Base-by-base conservation (phyloP, 108 stramenopile genomes). In the Schizochytrium sp. region DNA sequence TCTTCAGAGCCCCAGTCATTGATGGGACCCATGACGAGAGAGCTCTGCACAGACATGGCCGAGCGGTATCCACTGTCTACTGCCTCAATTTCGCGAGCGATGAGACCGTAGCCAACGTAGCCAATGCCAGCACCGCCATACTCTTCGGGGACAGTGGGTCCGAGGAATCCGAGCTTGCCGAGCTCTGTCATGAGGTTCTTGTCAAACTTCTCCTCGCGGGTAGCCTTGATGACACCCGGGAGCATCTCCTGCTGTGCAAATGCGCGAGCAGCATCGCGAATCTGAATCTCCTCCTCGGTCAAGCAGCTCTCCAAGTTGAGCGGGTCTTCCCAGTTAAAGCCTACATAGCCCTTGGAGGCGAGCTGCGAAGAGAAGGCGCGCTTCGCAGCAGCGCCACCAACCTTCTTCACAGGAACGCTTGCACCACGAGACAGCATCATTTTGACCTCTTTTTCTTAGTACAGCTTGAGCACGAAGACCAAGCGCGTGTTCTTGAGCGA, bases 21-120 rank as follows among this genome's bases (percentile, higher is more conserved):
- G 76, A 98, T 98, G 87, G 98, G 98, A 92, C 96, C 94, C 98
- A 98, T 98, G 40, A 98, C 98, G 72, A 98, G 89, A 7, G 95
- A 95, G 15, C 93, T 94, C 91, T 98, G 98, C 28, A 98, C 98
- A 61, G 94, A 94, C 96, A 98, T 96, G 56, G 96, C 96, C 28
- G 95, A 96, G 4, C 98, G 91, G 90, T 98, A 98, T 61, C 92
- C 92, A 4, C 96, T 96, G 92, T 98, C 98, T 10, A 97, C 95
- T 13, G 94, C 76, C 90, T 97, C 98, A 8, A 96, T 96, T 72
- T 96, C 97, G 17, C 92, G 92, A 40, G 97, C 96, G 50, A 98
- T 92, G 17, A 98, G 88, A 13, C 98, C 98, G 88, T 98, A 98
- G 8, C 93, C 88, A 3, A 97, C 97, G 89, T 97, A 97, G 40